Evolutionary conservation across 306 rosid genomes (phyloP).

Genomic region (Bauhinia variegata): DNA sequence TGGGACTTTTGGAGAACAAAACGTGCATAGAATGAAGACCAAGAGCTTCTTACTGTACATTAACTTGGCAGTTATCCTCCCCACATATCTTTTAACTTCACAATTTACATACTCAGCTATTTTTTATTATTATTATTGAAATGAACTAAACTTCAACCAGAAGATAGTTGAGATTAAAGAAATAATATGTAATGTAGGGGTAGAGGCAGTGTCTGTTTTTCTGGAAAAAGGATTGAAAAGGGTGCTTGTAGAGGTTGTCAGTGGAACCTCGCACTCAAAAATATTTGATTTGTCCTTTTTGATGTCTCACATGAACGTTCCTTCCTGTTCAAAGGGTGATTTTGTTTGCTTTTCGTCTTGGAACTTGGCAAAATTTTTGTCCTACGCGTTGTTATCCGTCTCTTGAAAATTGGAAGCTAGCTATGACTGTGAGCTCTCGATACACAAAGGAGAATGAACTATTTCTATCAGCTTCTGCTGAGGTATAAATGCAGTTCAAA

Average conservation of each 20-base stretch:
- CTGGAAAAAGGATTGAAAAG: slow-evolving; percentile 13
- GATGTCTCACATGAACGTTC: slow-evolving; percentile 80
- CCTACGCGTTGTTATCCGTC: slow-evolving; percentile 6
- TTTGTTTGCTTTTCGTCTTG: slow-evolving; percentile 35
- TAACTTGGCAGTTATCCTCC: slow-evolving; percentile 21
- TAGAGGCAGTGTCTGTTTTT: background rate
- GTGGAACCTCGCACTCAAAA: slow-evolving; percentile 27
- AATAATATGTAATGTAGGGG: too few relatives aligned
- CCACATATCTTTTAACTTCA: too few relatives aligned
- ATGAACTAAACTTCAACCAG: too few relatives aligned
- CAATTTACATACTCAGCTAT: too few relatives aligned
- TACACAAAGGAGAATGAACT: too few relatives aligned
- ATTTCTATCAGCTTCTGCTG: too few relatives aligned
- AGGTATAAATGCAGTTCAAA: background rate
- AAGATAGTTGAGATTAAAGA: too few relatives aligned
- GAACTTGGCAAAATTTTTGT: background rate
- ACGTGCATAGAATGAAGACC: slow-evolving; percentile 47
- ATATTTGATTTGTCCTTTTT: slow-evolving; percentile 50
- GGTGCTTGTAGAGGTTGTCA: slow-evolving; percentile 42
- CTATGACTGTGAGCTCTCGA: background rate
- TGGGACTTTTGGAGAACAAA: slow-evolving; percentile 55
- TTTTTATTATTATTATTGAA: too few relatives aligned
- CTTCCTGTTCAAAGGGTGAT: slow-evolving; percentile 47
- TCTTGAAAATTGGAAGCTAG: slow-evolving; percentile 22
- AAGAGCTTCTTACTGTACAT: slow-evolving; percentile 43